Conservation (phyloP, 2,329 filamentous ascomycete species). For the Diaporthe citriasiana region DNA sequence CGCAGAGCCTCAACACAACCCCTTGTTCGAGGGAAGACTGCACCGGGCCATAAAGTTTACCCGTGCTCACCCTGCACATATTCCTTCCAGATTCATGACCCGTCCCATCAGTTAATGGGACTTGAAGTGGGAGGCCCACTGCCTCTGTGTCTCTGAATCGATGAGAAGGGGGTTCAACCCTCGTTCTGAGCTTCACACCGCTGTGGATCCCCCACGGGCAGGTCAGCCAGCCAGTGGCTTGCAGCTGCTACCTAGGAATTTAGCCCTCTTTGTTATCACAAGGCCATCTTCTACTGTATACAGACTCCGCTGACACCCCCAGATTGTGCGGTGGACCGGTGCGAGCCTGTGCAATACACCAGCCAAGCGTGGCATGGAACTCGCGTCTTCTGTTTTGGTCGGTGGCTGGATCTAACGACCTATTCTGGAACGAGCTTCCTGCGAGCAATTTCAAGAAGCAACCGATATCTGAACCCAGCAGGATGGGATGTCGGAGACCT, state of each 20-base stretch:
- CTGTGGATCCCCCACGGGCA: constrained; percentile 17
- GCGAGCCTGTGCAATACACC: background rate
- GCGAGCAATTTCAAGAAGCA: background rate
- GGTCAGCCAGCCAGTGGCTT: constrained; percentile 1
- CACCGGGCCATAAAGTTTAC: constrained; percentile 2
- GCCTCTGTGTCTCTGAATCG: constrained; percentile 9
- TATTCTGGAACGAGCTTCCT: background rate
- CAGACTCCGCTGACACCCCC: background rate
- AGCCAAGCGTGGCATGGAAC: background rate
- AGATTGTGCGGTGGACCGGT: background rate
- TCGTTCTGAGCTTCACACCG: constrained; percentile 18
- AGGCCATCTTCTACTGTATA: background rate
- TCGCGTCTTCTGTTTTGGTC: background rate
- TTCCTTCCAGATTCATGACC: background rate
- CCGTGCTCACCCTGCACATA: constrained; percentile 1
- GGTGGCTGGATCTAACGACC: background rate
- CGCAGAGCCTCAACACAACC: constrained; percentile 13
- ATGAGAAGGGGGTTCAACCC: background rate
- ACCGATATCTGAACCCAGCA: background rate
- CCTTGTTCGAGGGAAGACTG: background rate
- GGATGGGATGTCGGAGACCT: background rate
- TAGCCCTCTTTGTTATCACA: constrained; percentile 1
- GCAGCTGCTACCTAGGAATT: constrained; percentile 15
- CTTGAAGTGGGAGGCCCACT: background rate
- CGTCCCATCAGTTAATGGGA: background rate